phyloP scores from a whole-genome alignment of 1,284 basidiomycete genomes.

The Sanghuangporus baumii region DNA sequence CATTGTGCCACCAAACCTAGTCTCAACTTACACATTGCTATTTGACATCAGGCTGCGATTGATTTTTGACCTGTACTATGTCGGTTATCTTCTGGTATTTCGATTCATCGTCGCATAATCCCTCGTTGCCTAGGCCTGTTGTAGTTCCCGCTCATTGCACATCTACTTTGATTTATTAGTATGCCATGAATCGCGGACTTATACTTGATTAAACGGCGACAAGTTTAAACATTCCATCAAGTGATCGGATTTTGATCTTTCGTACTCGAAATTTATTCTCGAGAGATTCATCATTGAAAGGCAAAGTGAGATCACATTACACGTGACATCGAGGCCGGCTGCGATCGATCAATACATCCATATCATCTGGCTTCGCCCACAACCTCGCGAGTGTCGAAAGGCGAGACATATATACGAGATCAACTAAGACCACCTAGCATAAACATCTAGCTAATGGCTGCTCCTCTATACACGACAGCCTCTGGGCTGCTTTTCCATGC shows the following conservation, averaged over 20 bases:
- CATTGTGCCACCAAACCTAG: too few relatives aligned
- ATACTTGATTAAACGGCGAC: background rate
- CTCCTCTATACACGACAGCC: constrained; percentile 80
- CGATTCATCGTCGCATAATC: background rate
- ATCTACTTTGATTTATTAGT: too few relatives aligned
- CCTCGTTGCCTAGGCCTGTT: too few relatives aligned
- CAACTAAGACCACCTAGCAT: background rate
- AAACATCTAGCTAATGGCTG: constrained; percentile 54
- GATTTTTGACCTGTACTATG: too few relatives aligned
- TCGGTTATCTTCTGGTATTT: background rate
- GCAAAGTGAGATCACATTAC: too few relatives aligned
- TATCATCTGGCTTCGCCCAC: too few relatives aligned
- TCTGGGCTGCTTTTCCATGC: constrained; percentile 88
- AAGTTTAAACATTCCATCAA: background rate
- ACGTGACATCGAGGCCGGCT: too few relatives aligned
- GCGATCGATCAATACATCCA: too few relatives aligned
- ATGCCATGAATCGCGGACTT: too few relatives aligned
- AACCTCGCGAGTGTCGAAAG: background rate
- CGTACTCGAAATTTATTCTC: background rate
- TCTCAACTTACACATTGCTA: too few relatives aligned
- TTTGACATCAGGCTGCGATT: too few relatives aligned
- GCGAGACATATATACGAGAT: background rate
- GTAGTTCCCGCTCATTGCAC: too few relatives aligned
- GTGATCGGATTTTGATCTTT: background rate
- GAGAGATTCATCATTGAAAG: background rate